These are phyloP conservation scores for Chaetomiaceae sp. DNA, from an alignment of 2,329 filamentous ascomycete genomes.

Conservation along the genomic window DNA sequence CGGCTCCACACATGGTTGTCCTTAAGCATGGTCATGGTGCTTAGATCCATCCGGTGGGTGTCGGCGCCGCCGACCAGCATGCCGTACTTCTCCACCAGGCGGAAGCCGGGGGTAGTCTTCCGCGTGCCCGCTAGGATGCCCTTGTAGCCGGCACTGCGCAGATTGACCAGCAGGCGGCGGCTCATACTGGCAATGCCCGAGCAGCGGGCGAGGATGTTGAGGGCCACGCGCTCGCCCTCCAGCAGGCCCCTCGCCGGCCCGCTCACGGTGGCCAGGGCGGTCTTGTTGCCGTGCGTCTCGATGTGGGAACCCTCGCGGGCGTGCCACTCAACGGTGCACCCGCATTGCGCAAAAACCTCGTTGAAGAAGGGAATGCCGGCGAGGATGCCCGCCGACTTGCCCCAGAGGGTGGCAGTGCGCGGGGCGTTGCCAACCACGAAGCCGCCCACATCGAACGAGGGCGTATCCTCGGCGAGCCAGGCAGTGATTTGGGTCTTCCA, in stretches of 20 bases:
- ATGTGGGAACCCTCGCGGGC: conserved; percentile 67
- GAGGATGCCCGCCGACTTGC: conserved; percentile 69
- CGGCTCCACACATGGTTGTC: conserved; percentile 97
- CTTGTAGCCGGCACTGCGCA: conserved; percentile 63
- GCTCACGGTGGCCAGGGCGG: conserved; percentile 69
- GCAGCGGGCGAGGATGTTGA: conserved; percentile 86
- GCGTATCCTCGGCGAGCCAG: conserved; percentile 95
- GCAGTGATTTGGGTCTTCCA: conserved; percentile 74
- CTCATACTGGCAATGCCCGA: conserved; percentile 79
- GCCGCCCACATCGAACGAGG: conserved; percentile 93
- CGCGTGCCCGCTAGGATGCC: conserved; percentile 88
- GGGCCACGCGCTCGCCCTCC: conserved; percentile 85
- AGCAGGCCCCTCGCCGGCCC: conserved; percentile 76
- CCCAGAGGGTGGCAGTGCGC: conserved; percentile 60
- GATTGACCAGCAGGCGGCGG: conserved; percentile 46
- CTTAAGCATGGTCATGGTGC: conserved; percentile 97
- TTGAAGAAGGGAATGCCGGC: conserved; percentile 93
- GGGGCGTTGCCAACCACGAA: conserved; percentile 79
- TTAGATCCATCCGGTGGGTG: conserved; percentile 83
- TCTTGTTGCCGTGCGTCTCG: conserved; percentile 44
- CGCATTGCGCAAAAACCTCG: conserved; percentile 84
- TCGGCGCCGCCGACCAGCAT: conserved; percentile 94
- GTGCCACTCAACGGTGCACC: conserved; percentile 89
- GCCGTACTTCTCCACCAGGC: conserved; percentile 95
- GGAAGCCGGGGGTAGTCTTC: conserved; percentile 95